A percentile compares a stretch with the other conserved stretches of the same genome.
Evolutionary conservation across 2,329 filamentous ascomycete species (phyloP).

Genomic region (Ramularia endophylla): DNA sequence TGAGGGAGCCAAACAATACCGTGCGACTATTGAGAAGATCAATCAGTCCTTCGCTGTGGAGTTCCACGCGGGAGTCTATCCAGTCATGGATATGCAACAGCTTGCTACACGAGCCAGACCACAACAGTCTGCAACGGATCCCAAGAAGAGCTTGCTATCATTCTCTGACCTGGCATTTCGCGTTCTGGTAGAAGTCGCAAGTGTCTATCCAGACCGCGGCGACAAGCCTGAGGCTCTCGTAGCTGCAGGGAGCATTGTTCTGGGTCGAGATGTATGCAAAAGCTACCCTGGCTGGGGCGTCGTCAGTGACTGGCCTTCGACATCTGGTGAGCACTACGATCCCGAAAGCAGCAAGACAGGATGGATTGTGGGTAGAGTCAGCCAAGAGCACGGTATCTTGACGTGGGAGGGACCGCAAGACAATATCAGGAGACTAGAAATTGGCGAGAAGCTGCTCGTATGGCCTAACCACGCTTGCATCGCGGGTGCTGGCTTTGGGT

Average conservation of each 20-base stretch:
- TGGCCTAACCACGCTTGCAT: slow-evolving; percentile 83
- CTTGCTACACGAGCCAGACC: slow-evolving; percentile 62
- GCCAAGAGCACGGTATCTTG: slow-evolving; percentile 73
- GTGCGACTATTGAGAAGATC: slow-evolving; percentile 31
- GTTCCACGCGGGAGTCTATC: slow-evolving; percentile 71
- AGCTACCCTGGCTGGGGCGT: slow-evolving; percentile 68
- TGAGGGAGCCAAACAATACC: slow-evolving; percentile 32
- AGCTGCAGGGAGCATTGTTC: slow-evolving; percentile 61
- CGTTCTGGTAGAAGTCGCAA: slow-evolving; percentile 66
- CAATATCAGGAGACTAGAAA: slow-evolving; percentile 42
- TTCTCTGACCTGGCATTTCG: slow-evolving; percentile 58
- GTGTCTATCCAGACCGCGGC: slow-evolving; percentile 55
- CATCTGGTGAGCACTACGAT: slow-evolving; percentile 28
- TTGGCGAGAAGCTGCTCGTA: slow-evolving; percentile 63
- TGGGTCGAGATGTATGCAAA: slow-evolving; percentile 68
- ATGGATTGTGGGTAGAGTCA: slow-evolving; percentile 66
- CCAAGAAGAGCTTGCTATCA: slow-evolving; percentile 30
- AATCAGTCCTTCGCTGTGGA: slow-evolving; percentile 47
- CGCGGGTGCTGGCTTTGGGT: slow-evolving; percentile 62
- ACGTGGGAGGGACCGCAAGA: slow-evolving; percentile 48
- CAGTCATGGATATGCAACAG: slow-evolving; percentile 72
- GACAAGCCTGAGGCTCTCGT: slow-evolving; percentile 60
- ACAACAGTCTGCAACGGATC: slow-evolving; percentile 23
- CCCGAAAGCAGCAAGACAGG: slow-evolving; percentile 38
- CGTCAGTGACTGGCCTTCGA: slow-evolving; percentile 52